Conservation (phyloP, 345 rosid genomes). For the Aethionema arabicum region DNA sequence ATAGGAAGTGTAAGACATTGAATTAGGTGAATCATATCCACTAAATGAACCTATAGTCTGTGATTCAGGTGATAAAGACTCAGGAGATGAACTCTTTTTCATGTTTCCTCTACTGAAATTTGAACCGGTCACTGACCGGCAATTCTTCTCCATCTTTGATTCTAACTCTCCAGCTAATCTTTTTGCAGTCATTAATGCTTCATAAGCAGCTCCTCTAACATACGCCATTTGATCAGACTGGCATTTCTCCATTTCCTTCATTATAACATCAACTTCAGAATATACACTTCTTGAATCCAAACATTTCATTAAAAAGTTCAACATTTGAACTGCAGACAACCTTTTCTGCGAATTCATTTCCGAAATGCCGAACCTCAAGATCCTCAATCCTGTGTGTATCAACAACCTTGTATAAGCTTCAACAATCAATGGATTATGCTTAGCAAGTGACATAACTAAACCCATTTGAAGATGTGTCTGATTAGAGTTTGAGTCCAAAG, state of each 20-base stretch:
- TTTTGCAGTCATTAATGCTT: constrained; percentile 78
- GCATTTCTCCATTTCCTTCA: constrained; percentile 77
- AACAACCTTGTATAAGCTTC: constrained; percentile 91
- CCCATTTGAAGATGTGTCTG: constrained; percentile 76
- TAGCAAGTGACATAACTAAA: constrained; percentile 78
- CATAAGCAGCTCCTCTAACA: constrained; percentile 89
- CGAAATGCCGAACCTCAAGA: constrained; percentile 50
- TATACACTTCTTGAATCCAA: constrained; percentile 73
- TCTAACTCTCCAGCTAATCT: constrained; percentile 55
- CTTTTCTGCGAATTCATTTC: constrained; percentile 89
- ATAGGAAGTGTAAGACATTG: constrained; percentile 23
- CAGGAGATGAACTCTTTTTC: constrained; percentile 45
- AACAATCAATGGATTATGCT: constrained; percentile 75
- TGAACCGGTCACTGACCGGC: constrained; percentile 64
- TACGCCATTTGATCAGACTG: constrained; percentile 87
- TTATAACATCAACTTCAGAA: constrained; percentile 71
- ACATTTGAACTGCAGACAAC: constrained; percentile 83
- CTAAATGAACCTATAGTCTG: constrained; percentile 48
- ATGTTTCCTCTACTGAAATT: constrained; percentile 42
- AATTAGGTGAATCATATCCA: constrained; percentile 39
- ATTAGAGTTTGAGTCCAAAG: constrained; percentile 72
- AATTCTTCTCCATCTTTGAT: constrained; percentile 55
- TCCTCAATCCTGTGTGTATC: constrained; percentile 66
- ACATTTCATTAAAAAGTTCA: constrained; percentile 80
- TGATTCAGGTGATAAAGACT: constrained; percentile 73